Evolutionary conservation across 495 filamentous ascomycete genomes (phyloP).

Genomic region (Annulohypoxylon moriforme): DNA sequence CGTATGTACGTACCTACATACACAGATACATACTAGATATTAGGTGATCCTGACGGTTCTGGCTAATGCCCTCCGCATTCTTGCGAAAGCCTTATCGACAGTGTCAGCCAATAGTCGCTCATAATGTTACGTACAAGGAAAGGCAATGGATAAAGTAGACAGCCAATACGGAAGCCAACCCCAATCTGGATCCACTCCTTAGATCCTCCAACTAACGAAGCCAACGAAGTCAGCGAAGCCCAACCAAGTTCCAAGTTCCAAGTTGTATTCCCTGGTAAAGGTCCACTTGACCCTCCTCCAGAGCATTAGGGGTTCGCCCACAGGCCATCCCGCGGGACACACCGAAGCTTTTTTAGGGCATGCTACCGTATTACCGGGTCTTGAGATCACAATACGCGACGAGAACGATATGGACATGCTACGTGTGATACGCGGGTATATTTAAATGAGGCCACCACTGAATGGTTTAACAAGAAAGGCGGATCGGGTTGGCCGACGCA

Average conservation of each 20-base stretch:
- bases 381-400: neutral
- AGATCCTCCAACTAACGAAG: conserved; percentile 9
- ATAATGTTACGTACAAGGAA: conserved; percentile 33
- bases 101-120: conserved; percentile 13
- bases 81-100: conserved; percentile 13
- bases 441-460: neutral
- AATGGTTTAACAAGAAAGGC: neutral
- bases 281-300: neutral
- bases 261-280: neutral
- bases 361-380: conserved; percentile 37
- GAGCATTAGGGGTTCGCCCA: conserved; percentile 14
- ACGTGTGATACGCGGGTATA: neutral
- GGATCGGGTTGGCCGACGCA: conserved; percentile 24
- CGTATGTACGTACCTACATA: neutral
- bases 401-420: conserved; percentile 1
- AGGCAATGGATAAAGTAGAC: conserved; percentile 17
- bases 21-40: no score
- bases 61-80: conserved; percentile 7
- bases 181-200: conserved; percentile 17
- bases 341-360: conserved; percentile 33
- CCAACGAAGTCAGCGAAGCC: no score
- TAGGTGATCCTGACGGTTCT: neutral
- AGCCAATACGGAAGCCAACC: conserved; percentile 21
- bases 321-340: conserved; percentile 20
- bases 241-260: no score